Conservation (phyloP, 2,329 filamentous ascomycete genomes). For the Metarhizium brunneum region DNA sequence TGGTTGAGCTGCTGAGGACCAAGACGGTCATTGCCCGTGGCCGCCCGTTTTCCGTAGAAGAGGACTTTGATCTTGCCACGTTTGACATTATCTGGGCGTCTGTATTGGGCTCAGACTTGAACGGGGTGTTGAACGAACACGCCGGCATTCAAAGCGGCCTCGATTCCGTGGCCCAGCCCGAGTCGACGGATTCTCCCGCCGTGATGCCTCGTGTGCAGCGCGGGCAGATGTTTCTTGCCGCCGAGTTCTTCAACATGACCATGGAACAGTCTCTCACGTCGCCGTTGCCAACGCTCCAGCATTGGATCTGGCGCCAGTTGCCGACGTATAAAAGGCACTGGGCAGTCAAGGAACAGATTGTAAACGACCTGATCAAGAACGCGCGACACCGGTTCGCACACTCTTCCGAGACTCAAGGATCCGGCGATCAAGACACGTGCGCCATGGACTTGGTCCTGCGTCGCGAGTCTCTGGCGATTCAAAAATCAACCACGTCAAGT, state of each 20-base stretch:
- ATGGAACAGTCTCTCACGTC: not conserved
- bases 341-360: not conserved
- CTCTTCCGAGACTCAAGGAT: not conserved
- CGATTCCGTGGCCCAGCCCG: not conserved
- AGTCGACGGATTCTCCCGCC: not conserved
- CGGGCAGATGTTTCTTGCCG: not conserved
- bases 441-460: slow-evolving; percentile 6
- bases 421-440: slow-evolving; percentile 1
- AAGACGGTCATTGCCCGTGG: slow-evolving; percentile 21
- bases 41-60: slow-evolving; percentile 12
- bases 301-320: not conserved
- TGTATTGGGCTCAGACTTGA: slow-evolving; percentile 15
- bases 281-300: not conserved
- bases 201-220: not conserved
- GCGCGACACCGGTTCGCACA: slow-evolving; percentile 1
- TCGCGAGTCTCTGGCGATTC: not conserved
- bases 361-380: not conserved
- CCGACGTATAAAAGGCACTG: not conserved
- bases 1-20: slow-evolving; percentile 24
- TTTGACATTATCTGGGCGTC: slow-evolving; percentile 22
- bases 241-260: not conserved
- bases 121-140: not conserved
- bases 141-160: not conserved
- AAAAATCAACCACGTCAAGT: not conserved
- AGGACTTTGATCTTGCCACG: slow-evolving; percentile 20